Base-by-base conservation (phyloP, 2,329 filamentous ascomycete species). In the Didymella glomerata region DNA sequence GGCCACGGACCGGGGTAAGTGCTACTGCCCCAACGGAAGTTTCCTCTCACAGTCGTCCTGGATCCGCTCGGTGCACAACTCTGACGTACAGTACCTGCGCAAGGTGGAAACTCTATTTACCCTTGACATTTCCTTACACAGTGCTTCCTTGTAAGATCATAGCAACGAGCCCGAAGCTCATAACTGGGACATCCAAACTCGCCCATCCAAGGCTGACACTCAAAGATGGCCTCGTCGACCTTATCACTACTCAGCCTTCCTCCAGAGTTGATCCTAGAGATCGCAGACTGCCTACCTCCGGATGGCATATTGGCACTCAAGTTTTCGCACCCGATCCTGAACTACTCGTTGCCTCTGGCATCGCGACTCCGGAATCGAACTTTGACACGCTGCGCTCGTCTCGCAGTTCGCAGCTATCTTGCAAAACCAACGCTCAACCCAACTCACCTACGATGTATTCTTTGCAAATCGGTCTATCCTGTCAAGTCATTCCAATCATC, bases 211-310 rank as follows among this genome's bases (percentile, higher is more conserved):
- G 4, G 6, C 2, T 7, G 3, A 13, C 25, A 18, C 10, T 40
- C 27, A 2, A 48, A 16, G 18, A 69, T 69, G 64, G 46, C 51
- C 8, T 34, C 44, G 6, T 11, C 58, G 2, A 20, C 52, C 22
- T 38, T 48, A 36, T 62, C 59, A 13, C 48, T 76, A 18, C 61
- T 71, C 13, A 55, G 46, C 44, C 74, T 81, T 9, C 80, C 79
- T 10, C 66, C 71, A 28, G 80, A 82, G 61, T 69, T 81, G 4
- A 73, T 80, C 22, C 64, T 76, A 53, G 75, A 78, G 42, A 71
- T 81, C 44, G 61, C 68, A 41, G 65, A 75, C 27, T 61, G 74
- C 59, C 73, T 82, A 9, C 68, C 76, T 6, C 66, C 67, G 0
- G 77, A 79, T 40, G 73, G 68, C 25, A 65, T 75, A 20, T 65